These are phyloP conservation scores for Asterionellopsis glacialis DNA, from an alignment of 108 stramenopile genomes.

Conservation along the genomic window DNA sequence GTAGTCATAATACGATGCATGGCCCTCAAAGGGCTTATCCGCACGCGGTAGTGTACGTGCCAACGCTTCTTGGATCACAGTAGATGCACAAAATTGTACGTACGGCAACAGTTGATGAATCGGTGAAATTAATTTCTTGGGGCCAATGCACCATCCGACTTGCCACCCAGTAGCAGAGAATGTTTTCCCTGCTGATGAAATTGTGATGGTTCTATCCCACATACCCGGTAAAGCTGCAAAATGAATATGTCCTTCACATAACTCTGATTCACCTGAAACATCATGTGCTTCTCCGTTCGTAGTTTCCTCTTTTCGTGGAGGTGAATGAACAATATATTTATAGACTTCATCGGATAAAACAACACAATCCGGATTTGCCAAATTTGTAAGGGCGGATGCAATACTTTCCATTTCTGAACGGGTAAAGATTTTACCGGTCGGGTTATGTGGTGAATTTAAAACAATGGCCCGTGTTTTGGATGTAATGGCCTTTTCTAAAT, in stretches of 20 bases:
- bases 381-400: constrained; percentile 63
- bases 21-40: constrained; percentile 83
- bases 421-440: constrained; percentile 96
- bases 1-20: constrained; percentile 68
- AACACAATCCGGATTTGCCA: constrained; percentile 71
- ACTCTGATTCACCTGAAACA: constrained; percentile 25
- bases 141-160: constrained; percentile 97
- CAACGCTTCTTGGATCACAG: constrained; percentile 91
- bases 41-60: constrained; percentile 74
- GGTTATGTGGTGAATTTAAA: constrained; percentile 98
- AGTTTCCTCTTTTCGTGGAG: constrained; percentile 36
- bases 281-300: no score
- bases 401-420: constrained; percentile 84
- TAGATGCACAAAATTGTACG: constrained; percentile 96
- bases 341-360: constrained; percentile 97
- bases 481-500: constrained; percentile 70
- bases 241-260: constrained; percentile 78
- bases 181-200: constrained; percentile 98
- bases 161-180: constrained; percentile 99
- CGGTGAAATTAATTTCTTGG: constrained; percentile 61
- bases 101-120: constrained; percentile 82
- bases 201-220: constrained; percentile 91
- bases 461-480: constrained; percentile 87
- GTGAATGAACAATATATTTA: constrained; percentile 94
- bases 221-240: constrained; percentile 84